Evolutionary conservation across 768 basidiomycete species (phyloP).

Genomic region (Kwoniella sp.): DNA sequence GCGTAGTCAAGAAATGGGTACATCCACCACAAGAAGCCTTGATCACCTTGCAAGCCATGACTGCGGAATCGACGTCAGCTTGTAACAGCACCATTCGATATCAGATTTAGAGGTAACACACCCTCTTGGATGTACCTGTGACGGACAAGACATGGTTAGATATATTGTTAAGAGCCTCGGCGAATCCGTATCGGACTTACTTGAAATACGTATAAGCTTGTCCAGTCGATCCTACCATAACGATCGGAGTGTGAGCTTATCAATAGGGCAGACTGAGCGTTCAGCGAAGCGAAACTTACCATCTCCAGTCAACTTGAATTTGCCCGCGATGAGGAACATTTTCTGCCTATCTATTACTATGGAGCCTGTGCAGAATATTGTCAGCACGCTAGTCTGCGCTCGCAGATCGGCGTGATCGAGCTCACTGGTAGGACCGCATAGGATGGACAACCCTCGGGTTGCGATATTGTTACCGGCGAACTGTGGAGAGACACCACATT

Average conservation of each 20-base stretch:
- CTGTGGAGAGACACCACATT: constrained; percentile 53
- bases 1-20: constrained; percentile 74
- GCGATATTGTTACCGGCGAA: constrained; percentile 72
- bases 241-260: background rate
- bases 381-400: no score
- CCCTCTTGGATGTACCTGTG: constrained; percentile 78
- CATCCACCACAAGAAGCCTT: constrained; percentile 78
- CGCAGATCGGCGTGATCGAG: background rate
- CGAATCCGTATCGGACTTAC: no score
- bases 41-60: constrained; percentile 75
- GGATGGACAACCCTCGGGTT: constrained; percentile 66
- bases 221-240: constrained; percentile 72
- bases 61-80: background rate
- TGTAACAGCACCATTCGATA: constrained; percentile 14
- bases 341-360: constrained; percentile 78
- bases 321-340: constrained; percentile 56
- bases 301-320: constrained; percentile 96
- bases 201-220: constrained; percentile 81
- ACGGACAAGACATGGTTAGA: background rate
- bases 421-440: constrained; percentile 74
- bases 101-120: constrained; percentile 61
- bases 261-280: constrained; percentile 11
- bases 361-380: no score
- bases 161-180: no score
- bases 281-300: constrained; percentile 58